Evolutionary conservation across 306 rosid genomes (phyloP).

Genomic region (Dalbergia cultrata): DNA sequence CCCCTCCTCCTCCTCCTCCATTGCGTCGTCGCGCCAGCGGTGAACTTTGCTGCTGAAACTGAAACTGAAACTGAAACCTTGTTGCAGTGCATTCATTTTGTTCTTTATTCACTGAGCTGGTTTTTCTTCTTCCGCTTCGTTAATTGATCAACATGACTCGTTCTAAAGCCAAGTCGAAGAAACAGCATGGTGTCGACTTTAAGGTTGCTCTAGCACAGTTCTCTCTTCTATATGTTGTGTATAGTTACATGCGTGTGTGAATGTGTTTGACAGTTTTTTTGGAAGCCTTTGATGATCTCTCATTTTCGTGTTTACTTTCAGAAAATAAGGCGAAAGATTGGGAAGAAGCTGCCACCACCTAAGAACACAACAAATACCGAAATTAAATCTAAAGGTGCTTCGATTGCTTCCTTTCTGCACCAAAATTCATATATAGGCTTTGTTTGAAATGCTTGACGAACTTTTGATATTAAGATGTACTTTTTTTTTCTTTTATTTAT

Average conservation of each 20-base stretch:
- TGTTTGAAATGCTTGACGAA: background rate
- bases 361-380: slow-evolving; percentile 85
- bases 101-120: background rate
- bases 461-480: background rate
- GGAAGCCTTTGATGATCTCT: slow-evolving; percentile 13
- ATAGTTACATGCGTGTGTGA: background rate
- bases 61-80: background rate
- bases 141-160: slow-evolving; percentile 58
- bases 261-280: background rate
- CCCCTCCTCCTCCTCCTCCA: background rate
- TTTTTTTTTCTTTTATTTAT: background rate
- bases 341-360: slow-evolving; percentile 87
- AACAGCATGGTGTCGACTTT: slow-evolving; percentile 77
- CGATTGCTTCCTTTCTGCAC: background rate
- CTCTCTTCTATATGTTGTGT: background rate
- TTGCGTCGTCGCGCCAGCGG: background rate
- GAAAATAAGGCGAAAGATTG: slow-evolving; percentile 90
- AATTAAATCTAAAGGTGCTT: slow-evolving; percentile 81
- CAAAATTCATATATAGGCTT: background rate
- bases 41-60: background rate
- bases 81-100: background rate
- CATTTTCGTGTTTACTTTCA: slow-evolving; percentile 33
- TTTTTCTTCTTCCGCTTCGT: background rate
- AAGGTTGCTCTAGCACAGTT: slow-evolving; percentile 55
- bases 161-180: slow-evolving; percentile 67